Evolutionary conservation across 2,329 filamentous ascomycete species (phyloP), one percentile per base, ranked within the genome.

Genomic region (Fusarium brachygibbosum): DNA sequence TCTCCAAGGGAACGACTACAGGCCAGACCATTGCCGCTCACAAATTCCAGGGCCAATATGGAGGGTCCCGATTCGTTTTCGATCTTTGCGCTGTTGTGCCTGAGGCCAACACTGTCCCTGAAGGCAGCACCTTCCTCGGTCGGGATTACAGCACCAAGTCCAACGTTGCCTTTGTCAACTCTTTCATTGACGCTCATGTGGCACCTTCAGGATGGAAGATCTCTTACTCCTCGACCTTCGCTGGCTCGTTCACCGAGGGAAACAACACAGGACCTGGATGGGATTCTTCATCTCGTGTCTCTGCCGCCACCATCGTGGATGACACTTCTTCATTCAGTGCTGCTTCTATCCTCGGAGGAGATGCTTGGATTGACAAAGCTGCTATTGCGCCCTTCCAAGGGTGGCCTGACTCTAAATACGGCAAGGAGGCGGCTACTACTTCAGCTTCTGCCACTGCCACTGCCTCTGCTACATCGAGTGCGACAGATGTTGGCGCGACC

Each of bases 281-380:
- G 34, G 66, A 68, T 9, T 66, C 74, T 4, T 66, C 68, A 2
- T 67, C 63, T 34, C 74, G 77, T 17, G 53, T 62, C 2, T 72
- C 76, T 19, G 59, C 45, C 9, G 74, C 57, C 3, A 71, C 72
- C 12, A 48, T 77, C 1, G 56, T 69, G 49, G 80, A 79, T 2
- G 72, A 82, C 48, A 84, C 77, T 62, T 86, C 90, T 65, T 87
- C 89, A 66, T 76, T 79, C 60, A 89, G 79, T 2, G 81, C 77
- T 4, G 82, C 82, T 4, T 72, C 68, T 32, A 60, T 78, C 8
- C 64, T 79, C 13, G 76, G 76, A 14, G 73, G 77, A n/a, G 71
- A 75, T 21, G 64, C 68, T 49, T 79, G 77, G 77, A 68, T 79
- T 12, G 77, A 79, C 41, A 68, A 72, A 25, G 58, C 70, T 37